phyloP scores from a whole-genome alignment of 192 early-diverging fungal genomes.

The Backusella liffmaniae region DNA sequence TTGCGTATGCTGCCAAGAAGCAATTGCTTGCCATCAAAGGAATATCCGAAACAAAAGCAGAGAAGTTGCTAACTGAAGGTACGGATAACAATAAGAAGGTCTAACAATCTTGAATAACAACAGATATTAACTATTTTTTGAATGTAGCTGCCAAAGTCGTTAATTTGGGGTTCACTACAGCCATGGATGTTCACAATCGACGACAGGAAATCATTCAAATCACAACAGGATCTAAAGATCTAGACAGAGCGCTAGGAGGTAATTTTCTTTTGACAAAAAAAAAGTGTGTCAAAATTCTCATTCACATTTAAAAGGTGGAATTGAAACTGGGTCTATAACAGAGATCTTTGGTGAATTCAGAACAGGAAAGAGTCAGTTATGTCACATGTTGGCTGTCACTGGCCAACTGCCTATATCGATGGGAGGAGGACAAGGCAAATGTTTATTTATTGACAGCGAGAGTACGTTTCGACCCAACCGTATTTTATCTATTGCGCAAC shows the following conservation, averaged over 20 bases:
- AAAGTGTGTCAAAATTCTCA: background rate
- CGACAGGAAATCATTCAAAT: constrained; percentile 80
- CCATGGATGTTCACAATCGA: constrained; percentile 84
- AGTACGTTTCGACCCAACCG: constrained; percentile 95
- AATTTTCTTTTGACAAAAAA: background rate
- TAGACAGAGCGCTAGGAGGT: constrained; percentile 91
- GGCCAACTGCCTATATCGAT: constrained; percentile 88
- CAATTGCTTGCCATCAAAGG: constrained; percentile 86
- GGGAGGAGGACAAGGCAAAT: constrained; percentile 93
- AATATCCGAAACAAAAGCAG: constrained; percentile 92
- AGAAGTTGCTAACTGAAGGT: constrained; percentile 92
- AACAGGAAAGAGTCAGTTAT: constrained; percentile 96
- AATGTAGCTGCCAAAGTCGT: constrained; percentile 80
- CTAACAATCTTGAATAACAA: background rate
- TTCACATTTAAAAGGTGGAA: constrained; percentile 59
- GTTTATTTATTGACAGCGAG: constrained; percentile 96
- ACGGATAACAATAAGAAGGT: background rate
- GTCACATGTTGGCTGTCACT: constrained; percentile 94
- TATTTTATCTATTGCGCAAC: constrained; percentile 78
- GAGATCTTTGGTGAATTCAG: constrained; percentile 99
- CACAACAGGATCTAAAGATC: constrained; percentile 86
- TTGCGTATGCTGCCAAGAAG: constrained; percentile 94
- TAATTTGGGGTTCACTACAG: constrained; percentile 95
- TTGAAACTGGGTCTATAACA: constrained; percentile 96
- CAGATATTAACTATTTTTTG: background rate